Conservation (phyloP, 2,329 filamentous ascomycete genomes). For the Fusarium penzigii region DNA sequence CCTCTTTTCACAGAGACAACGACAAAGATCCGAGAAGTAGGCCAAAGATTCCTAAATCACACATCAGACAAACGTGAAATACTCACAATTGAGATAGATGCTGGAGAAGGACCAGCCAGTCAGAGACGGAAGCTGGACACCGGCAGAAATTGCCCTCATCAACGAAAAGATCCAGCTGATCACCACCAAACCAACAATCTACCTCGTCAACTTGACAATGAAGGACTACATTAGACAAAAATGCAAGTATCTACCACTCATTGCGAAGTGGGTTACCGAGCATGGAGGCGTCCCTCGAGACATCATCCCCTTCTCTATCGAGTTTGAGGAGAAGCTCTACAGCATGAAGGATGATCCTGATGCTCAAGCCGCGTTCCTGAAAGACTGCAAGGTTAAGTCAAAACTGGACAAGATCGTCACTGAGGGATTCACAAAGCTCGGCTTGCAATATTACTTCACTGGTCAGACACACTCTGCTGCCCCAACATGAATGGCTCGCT, state of each 20-base stretch:
- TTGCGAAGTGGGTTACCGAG: slow-evolving; percentile 47
- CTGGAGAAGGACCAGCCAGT: slow-evolving; percentile 43
- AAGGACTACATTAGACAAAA: slow-evolving; percentile 49
- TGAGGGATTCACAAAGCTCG: slow-evolving; percentile 46
- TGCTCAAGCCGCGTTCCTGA: slow-evolving; percentile 37
- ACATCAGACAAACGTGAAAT: not conserved
- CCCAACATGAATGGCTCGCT: not conserved
- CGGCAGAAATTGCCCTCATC: slow-evolving; percentile 45
- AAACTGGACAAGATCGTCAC: slow-evolving; percentile 45
- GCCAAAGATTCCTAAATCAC: not conserved
- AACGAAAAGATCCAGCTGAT: slow-evolving; percentile 48
- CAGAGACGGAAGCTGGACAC: slow-evolving; percentile 44
- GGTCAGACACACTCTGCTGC: slow-evolving; percentile 22
- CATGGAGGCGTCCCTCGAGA: slow-evolving; percentile 43
- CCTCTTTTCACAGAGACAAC: slow-evolving; percentile 46
- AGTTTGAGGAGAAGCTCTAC: slow-evolving; percentile 47
- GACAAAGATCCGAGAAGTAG: slow-evolving; percentile 39
- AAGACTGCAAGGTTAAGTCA: slow-evolving; percentile 44
- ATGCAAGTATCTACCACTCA: slow-evolving; percentile 45
- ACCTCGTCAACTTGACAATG: slow-evolving; percentile 48
- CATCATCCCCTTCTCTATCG: slow-evolving; percentile 46
- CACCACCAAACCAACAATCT: slow-evolving; percentile 47
- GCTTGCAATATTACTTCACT: slow-evolving; percentile 48
- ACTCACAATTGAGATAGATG: slow-evolving; percentile 28
- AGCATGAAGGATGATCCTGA: slow-evolving; percentile 39